Base-by-base conservation (phyloP, 2,329 filamentous ascomycete genomes). In the Colletotrichum siamense region DNA sequence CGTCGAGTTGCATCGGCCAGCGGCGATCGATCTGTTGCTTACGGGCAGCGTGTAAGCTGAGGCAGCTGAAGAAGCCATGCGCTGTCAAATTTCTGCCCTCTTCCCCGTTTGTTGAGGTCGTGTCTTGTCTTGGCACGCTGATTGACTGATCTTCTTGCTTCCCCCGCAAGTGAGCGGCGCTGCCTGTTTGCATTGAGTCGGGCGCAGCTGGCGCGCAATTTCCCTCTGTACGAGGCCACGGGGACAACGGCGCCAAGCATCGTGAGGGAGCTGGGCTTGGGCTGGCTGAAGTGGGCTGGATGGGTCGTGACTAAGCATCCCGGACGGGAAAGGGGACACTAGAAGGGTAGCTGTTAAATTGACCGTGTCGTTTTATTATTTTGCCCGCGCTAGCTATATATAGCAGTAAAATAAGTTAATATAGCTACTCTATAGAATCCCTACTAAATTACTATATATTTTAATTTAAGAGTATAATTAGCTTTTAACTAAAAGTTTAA, bases 131-230 rank as follows among this genome's bases (percentile, higher is more conserved):
- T 52, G 64, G 55, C 36, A 30, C 15, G 30, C 28, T n/a, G 24
- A 49, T 70, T 63, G 63, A 26, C 22, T 32, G 30, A 22, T 24
- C 44, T 49, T 49, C 44, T 22, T 4, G 5, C 44, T 4, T 22
- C 44, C 44, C 44, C n/a, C 44, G 30, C 16, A 39, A 39, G 30
- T 34, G 57, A 62, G 44, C 9, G n/a, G 39, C 64, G 36, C 28
- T 30, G 64, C 26, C 16, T 22, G 36, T 34, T 44, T 65, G 73
- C 73, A 64, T 73, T 39, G 34, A 59, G 24, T 64, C 32, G 22
- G 63, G 64, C 34, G 73, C 64, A 76, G 70, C 73, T 69, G 55
- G 55, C 44, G 59, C 59, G 73, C 59, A 76, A 76, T 76, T 65
- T 76, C 73, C 52, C n/a, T 65, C 64, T 69, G 64, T 65, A 76